A percentile compares a stretch with the other conserved stretches of the same genome.
Evolutionary conservation across 257 asterid species (phyloP).

Genomic region (Salvia hispanica): DNA sequence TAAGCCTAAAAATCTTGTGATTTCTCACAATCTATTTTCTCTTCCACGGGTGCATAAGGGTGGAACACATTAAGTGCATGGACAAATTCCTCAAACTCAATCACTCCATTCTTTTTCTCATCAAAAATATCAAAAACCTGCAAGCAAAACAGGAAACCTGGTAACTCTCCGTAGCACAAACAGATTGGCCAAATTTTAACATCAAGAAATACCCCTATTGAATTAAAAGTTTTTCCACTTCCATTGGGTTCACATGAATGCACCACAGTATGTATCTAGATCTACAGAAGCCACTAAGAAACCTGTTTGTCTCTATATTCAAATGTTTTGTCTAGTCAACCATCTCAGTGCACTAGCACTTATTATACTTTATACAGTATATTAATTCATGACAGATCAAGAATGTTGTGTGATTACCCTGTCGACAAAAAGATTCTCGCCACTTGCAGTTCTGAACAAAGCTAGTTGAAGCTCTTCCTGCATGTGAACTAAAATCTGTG

Average conservation of each 20-base stretch:
- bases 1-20: slow-evolving; percentile 7
- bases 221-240: slow-evolving; percentile 2
- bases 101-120: slow-evolving; percentile 75
- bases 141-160: slow-evolving; percentile 14
- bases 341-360: neutral
- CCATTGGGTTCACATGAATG: slow-evolving; percentile 3
- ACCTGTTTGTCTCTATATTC: slow-evolving; percentile 10
- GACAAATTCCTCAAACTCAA: slow-evolving; percentile 80
- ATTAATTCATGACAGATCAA: slow-evolving; percentile 21
- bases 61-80: slow-evolving; percentile 76
- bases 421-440: slow-evolving; percentile 80
- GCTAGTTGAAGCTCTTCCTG: slow-evolving; percentile 96
- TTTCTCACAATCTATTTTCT: slow-evolving; percentile 67
- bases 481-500: slow-evolving; percentile 23
- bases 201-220: too few relatives aligned
- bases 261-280: slow-evolving; percentile 1
- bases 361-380: too few relatives aligned
- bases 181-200: too few relatives aligned
- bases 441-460: slow-evolving; percentile 58
- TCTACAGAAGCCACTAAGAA: neutral
- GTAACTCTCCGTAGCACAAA: neutral
- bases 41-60: slow-evolving; percentile 66
- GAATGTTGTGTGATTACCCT: slow-evolving; percentile 56
- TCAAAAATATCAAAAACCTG: slow-evolving; percentile 86
- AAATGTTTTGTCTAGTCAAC: neutral